These are phyloP conservation scores for Cotoneaster glaucophyllus DNA, from an alignment of 306 rosid species.

Conservation along the genomic window DNA sequence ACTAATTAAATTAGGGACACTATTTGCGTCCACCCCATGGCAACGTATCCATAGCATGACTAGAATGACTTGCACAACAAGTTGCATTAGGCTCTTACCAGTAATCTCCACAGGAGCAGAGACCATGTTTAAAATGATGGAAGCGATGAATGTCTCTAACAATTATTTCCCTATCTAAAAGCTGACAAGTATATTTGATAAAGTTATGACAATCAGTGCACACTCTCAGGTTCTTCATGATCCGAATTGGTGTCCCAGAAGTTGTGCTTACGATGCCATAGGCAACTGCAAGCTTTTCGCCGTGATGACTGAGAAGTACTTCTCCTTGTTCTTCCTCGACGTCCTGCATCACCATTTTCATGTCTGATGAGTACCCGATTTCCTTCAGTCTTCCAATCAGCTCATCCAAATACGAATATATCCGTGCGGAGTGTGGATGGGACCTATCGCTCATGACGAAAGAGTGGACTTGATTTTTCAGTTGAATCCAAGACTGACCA, in stretches of 20 bases:
- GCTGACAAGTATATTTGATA: constrained; percentile 59
- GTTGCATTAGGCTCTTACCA: constrained; percentile 37
- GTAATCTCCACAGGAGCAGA: constrained; percentile 71
- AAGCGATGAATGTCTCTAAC: constrained; percentile 64
- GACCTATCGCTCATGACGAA: constrained; percentile 58
- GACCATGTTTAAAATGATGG: constrained; percentile 60
- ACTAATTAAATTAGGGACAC: too few relatives aligned
- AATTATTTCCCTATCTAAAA: constrained; percentile 55
- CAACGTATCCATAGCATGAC: not conserved
- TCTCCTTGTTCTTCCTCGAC: constrained; percentile 79
- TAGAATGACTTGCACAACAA: not conserved
- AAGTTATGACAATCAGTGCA: constrained; percentile 72
- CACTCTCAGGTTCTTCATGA: constrained; percentile 65
- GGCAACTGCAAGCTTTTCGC: constrained; percentile 70
- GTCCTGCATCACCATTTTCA: constrained; percentile 54
- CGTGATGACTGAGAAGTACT: constrained; percentile 54
- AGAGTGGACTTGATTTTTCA: constrained; percentile 56
- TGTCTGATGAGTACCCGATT: constrained; percentile 58
- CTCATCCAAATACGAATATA: constrained; percentile 47
- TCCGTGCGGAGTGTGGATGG: constrained; percentile 38
- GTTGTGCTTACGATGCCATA: constrained; percentile 47
- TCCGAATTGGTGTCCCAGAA: constrained; percentile 44
- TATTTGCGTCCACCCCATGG: not conserved
- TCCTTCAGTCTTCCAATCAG: constrained; percentile 62
- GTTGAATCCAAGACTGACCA: constrained; percentile 81